These are phyloP conservation scores for Medicago arabica DNA, from an alignment of 306 rosid species.

Conservation along the genomic window DNA sequence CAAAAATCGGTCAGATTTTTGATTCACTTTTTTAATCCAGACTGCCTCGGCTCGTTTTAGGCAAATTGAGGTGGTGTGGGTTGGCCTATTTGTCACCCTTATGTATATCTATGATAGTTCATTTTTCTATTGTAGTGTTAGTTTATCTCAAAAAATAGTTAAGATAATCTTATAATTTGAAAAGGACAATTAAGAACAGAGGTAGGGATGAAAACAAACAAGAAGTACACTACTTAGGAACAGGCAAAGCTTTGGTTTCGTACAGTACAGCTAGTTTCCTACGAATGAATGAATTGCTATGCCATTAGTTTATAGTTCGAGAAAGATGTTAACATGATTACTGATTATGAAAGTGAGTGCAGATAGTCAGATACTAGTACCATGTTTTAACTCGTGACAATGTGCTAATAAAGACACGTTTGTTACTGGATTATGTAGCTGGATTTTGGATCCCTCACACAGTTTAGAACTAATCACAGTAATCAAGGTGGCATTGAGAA, in stretches of 20 bases:
- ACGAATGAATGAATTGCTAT: not conserved
- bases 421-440: constrained; percentile 19
- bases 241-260: not conserved
- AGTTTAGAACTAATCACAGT: not conserved
- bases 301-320: not conserved
- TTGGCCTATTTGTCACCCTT: no score
- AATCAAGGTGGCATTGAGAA: not conserved
- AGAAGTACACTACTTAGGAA: not conserved
- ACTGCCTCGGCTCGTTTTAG: no score
- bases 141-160: not conserved
- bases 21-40: no score
- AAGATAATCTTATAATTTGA: not conserved
- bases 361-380: not conserved
- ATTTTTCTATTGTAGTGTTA: no score
- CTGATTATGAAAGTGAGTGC: not conserved
- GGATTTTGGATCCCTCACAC: constrained; percentile 9
- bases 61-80: no score
- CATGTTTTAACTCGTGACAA: constrained; percentile 21
- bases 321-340: not conserved
- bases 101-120: not conserved
- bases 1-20: no score
- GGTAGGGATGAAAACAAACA: not conserved
- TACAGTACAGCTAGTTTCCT: not conserved
- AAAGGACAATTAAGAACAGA: not conserved
- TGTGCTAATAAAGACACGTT: constrained; percentile 38